phyloP scores from a whole-genome alignment of 2,329 filamentous ascomycete species.

The Drechslera avenae region DNA sequence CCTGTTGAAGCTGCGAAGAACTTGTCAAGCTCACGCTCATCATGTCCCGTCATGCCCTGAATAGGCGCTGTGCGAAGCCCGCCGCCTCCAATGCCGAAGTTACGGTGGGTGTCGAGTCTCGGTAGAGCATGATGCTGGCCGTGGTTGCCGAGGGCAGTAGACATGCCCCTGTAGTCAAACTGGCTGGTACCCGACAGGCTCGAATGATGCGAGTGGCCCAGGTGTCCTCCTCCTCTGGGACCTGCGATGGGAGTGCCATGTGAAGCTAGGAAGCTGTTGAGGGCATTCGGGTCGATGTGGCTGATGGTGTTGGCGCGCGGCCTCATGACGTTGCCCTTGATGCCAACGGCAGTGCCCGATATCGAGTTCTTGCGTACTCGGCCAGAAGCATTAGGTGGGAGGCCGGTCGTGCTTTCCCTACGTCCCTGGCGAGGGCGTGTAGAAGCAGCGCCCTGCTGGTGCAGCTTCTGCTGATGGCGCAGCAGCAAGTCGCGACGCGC shows the following conservation, averaged over 20 bases:
- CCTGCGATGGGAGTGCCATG: conserved; percentile 58
- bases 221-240: conserved; percentile 56
- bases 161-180: conserved; percentile 75
- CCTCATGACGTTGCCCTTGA: conserved; percentile 67
- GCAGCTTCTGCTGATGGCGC: conserved; percentile 97
- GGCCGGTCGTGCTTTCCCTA: conserved; percentile 82
- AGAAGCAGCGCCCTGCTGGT: conserved; percentile 88
- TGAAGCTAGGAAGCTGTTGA: conserved; percentile 70
- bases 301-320: conserved; percentile 96
- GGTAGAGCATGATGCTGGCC: conserved; percentile 71
- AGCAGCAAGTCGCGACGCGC: conserved; percentile 89
- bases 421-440: conserved; percentile 81
- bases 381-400: conserved; percentile 69
- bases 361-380: conserved; percentile 93
- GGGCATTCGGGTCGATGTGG: conserved; percentile 78
- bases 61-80: conserved; percentile 76
- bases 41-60: conserved; percentile 55
- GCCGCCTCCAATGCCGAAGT: conserved; percentile 68
- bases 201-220: conserved; percentile 70
- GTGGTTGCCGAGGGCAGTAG: conserved; percentile 68
- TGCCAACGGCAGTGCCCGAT: conserved; percentile 61
- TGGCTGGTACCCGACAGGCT: conserved; percentile 72
- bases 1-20: conserved; percentile 66
- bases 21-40: conserved; percentile 70
- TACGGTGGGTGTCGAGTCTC: conserved; percentile 82